Evolutionary conservation across 352 stramenopile genomes (phyloP).

Genomic region (Phytopythium ostracodes): DNA sequence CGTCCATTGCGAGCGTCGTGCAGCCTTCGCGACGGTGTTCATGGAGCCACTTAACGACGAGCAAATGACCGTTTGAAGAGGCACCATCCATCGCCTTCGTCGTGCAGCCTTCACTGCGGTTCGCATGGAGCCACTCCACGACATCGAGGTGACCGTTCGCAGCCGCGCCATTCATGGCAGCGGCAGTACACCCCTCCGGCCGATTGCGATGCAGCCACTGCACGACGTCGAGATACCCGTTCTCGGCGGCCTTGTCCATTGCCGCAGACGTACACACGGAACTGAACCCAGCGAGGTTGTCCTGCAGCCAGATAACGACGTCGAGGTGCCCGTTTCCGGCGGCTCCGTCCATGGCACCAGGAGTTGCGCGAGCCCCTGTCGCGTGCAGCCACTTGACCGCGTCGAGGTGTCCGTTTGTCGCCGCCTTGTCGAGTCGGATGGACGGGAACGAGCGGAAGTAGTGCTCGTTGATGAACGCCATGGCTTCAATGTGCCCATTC

Average conservation of each 20-base stretch:
- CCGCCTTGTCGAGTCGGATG: too few species aligned
- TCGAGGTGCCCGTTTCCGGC: too few species aligned
- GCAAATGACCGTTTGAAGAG: slow-evolving; percentile 20
- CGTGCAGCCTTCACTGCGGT: slow-evolving; percentile 10
- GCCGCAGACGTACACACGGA: slow-evolving; percentile 20
- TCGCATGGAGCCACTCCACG: slow-evolving; percentile 18
- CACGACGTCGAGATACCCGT: slow-evolving; percentile 6
- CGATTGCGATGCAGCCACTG: slow-evolving; percentile 10
- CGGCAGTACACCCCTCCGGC: slow-evolving; percentile 15
- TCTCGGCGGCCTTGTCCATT: slow-evolving; percentile 22
- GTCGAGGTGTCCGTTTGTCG: too few species aligned
- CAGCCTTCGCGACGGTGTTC: slow-evolving; percentile 15
- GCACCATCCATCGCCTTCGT: slow-evolving; percentile 16
- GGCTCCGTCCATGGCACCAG: too few species aligned
- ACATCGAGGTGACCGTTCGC: slow-evolving; percentile 18
- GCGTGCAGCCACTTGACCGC: too few species aligned
- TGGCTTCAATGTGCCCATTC: too few species aligned
- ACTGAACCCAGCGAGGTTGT: too few species aligned
- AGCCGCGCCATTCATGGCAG: slow-evolving; percentile 18
- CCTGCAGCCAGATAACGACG: too few species aligned
- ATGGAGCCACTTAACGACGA: slow-evolving; percentile 25
- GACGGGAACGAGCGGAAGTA: too few species aligned
- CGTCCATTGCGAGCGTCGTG: slow-evolving; percentile 27
- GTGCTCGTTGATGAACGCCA: too few species aligned
- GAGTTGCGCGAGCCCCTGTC: too few species aligned